phyloP scores from a whole-genome alignment of 495 filamentous ascomycete genomes.

The Bombardia bombarda region DNA sequence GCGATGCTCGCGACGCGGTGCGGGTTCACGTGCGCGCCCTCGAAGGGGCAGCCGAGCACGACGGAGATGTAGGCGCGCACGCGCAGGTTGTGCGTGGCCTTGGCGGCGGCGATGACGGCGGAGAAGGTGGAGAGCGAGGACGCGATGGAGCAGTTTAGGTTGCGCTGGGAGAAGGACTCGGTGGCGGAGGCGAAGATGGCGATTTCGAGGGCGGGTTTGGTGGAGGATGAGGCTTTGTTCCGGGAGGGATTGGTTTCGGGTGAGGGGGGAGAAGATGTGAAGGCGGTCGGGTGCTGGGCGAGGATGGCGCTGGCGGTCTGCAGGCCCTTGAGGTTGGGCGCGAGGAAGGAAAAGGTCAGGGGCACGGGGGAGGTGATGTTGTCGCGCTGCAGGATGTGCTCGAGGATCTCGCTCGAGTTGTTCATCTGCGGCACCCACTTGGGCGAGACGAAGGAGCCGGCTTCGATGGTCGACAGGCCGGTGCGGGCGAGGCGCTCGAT shows the following conservation, averaged over 20 bases:
- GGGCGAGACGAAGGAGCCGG: slow-evolving; percentile 87
- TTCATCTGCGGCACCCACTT: slow-evolving; percentile 99
- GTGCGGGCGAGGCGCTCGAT: slow-evolving; percentile 75
- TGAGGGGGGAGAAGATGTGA: no score
- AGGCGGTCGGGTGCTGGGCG: slow-evolving; percentile 27
- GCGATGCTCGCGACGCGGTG: slow-evolving; percentile 77
- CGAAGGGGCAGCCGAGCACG: slow-evolving; percentile 89
- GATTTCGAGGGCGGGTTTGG: slow-evolving; percentile 57
- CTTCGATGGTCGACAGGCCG: slow-evolving; percentile 82
- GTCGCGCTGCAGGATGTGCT: slow-evolving; percentile 63
- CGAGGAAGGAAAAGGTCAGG: slow-evolving; percentile 87
- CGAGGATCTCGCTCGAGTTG: slow-evolving; percentile 75
- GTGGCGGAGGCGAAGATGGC: slow-evolving; percentile 91
- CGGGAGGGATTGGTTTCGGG: slow-evolving; percentile 23
- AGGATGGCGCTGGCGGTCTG: slow-evolving; percentile 42
- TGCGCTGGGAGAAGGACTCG: slow-evolving; percentile 82
- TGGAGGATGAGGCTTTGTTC: slow-evolving; percentile 1
- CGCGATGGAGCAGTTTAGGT: slow-evolving; percentile 83
- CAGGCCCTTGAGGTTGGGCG: slow-evolving; percentile 81
- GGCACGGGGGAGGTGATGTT: slow-evolving; percentile 53
- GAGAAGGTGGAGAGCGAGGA: slow-evolving; percentile 71
- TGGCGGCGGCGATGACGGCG: slow-evolving; percentile 67
- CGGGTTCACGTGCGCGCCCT: slow-evolving; percentile 75
- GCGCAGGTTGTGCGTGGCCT: slow-evolving; percentile 46
- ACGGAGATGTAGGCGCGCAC: slow-evolving; percentile 95